These are phyloP conservation scores for Meira nashicola DNA, from an alignment of 1,284 basidiomycete genomes.

Conservation along the genomic window DNA sequence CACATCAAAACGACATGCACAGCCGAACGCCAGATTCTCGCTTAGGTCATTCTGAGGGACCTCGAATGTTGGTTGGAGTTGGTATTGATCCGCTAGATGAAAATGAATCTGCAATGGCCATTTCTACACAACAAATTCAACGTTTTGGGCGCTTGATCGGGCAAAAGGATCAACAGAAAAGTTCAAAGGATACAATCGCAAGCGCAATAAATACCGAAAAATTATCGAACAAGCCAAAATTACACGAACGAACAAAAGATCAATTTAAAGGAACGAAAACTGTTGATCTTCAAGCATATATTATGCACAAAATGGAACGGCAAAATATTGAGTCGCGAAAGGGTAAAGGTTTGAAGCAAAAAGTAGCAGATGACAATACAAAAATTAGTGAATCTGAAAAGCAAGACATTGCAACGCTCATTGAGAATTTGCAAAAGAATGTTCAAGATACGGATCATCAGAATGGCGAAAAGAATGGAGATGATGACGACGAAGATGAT, in stretches of 20 bases:
- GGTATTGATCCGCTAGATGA: no score
- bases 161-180: neutral
- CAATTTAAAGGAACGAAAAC: slow-evolving; percentile 30
- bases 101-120: no score
- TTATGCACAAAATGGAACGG: slow-evolving; percentile 23
- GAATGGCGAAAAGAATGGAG: slow-evolving; percentile 2
- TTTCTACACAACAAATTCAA: no score
- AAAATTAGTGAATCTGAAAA: neutral
- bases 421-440: slow-evolving; percentile 11
- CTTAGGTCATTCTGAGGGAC: no score
- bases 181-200: no score
- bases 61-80: no score
- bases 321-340: slow-evolving; percentile 3
- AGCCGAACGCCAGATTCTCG: no score
- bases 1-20: no score
- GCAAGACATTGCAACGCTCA: slow-evolving; percentile 20
- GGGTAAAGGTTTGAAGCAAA: neutral
- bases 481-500: slow-evolving; percentile 12
- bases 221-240: neutral
- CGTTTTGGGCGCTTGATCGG: neutral
- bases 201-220: no score
- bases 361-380: neutral
- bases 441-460: neutral
- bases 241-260: slow-evolving; percentile 25
- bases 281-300: no score